Percentiles rank a stretch among this genome's conserved stretches.
Evolutionary conservation across 495 filamentous ascomycete species (phyloP).

Genomic region (Apodospora peruviana): DNA sequence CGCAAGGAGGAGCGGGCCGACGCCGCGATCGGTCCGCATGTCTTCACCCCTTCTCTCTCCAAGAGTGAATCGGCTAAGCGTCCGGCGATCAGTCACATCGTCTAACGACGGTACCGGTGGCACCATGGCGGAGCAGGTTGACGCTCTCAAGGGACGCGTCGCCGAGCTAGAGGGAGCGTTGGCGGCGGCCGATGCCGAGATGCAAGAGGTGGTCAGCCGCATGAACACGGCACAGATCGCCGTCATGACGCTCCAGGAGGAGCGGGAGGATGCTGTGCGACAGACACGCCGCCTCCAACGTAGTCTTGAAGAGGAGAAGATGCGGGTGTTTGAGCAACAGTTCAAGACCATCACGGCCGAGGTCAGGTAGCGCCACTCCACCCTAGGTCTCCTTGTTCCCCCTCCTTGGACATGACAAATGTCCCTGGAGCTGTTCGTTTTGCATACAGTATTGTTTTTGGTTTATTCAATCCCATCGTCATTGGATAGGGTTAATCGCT

Average conservation of each 20-base stretch:
- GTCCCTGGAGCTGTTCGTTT: too few relatives aligned
- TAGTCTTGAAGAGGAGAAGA: conserved; percentile 41
- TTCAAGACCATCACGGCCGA: conserved; percentile 30
- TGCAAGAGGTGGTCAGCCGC: conserved; percentile 85
- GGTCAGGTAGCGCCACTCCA: conserved; percentile 10
- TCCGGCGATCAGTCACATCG: conserved; percentile 33
- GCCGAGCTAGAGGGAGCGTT: conserved; percentile 76
- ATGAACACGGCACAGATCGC: conserved; percentile 96
- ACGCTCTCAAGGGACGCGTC: conserved; percentile 58
- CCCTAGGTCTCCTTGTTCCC: too few relatives aligned
- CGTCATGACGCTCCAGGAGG: conserved; percentile 84
- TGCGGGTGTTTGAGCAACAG: conserved; percentile 40
- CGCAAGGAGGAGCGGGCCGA: conserved; percentile 23
- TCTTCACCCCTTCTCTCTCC: conserved; percentile 22
- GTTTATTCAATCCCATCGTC: background rate
- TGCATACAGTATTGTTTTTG: too few relatives aligned
- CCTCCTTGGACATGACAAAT: too few relatives aligned
- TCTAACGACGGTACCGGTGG: conserved; percentile 26
- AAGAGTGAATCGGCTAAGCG: conserved; percentile 8
- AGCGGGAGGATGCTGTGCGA: conserved; percentile 82
- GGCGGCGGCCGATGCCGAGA: conserved; percentile 78
- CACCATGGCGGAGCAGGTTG: conserved; percentile 62
- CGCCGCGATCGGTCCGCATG: conserved; percentile 44
- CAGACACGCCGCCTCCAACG: conserved; percentile 72
- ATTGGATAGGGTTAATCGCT: background rate